Base-by-base conservation (phyloP, 371 early-diverging fungal genomes). In the Phascolomyces articulosus region DNA sequence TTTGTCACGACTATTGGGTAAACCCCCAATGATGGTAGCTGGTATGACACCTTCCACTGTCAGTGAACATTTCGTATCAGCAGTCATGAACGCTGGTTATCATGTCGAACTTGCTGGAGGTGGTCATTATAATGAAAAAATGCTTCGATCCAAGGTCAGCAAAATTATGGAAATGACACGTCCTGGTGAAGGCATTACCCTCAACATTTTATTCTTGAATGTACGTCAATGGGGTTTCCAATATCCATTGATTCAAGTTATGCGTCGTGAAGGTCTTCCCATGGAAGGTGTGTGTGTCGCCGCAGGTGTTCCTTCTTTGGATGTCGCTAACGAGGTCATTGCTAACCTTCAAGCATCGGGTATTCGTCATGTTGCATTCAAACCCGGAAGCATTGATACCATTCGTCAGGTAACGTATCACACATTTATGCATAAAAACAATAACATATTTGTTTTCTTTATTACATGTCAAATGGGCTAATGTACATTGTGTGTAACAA, bases 221-320 rank as follows among this genome's bases (percentile, higher is more conserved):
- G 93, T 94, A 28, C 90, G 94, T 69, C 91, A 94, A 68, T 97
- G 98, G 98, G 94, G 94, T 11, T 95, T 96, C 92, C 96, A 96
- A 79, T 95, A 93, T 74, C 98, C 98, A 34, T 79, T 93, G 29
- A 87, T 93, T 31, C 91, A 90, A 77, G 84, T 88, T 54, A 92
- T 97, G 92, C 92, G 96, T 55, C 80, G 84, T 29, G 96, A 95
- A 71, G 97, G 98, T 58, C 82, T 95, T 47, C 98, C 98, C 20
- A 92, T 97, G 88, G 93, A 90, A 62, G 96, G 96, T 66, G 82
- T 96, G 53, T 89, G 91, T 69, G 83, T 93, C 55, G 98, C 95
- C 60, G 98, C 98, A 31, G 98, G 98, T 74, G 96, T 96, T 38
- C 98, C 98, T 26, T 91, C 92, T 49, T 78, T 92, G 55, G 96